phyloP scores from a whole-genome alignment of 2,329 filamentous ascomycete genomes.

The Balansia obtecta region DNA sequence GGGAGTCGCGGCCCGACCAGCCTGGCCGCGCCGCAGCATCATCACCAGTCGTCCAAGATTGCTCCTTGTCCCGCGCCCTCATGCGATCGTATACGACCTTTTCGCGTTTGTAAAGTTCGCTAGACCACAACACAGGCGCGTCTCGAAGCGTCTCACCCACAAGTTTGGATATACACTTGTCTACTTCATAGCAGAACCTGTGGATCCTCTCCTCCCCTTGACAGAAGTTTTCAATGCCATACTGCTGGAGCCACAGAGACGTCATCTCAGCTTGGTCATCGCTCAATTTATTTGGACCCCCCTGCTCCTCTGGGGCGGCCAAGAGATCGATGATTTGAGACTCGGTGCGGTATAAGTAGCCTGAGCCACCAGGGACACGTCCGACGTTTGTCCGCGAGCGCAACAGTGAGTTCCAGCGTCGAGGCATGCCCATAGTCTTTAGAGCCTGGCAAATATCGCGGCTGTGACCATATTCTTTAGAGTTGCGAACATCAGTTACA shows the following conservation, averaged over 20 bases:
- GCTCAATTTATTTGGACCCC: conserved; percentile 88
- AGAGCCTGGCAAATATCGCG: conserved; percentile 76
- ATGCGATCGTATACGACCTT: conserved; percentile 45
- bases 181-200: conserved; percentile 81
- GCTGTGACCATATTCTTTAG: conserved; percentile 75
- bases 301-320: conserved; percentile 69
- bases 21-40: conserved; percentile 37
- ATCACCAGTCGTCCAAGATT: conserved; percentile 30
- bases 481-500: conserved; percentile 84
- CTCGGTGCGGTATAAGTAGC: conserved; percentile 68
- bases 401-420: conserved; percentile 40
- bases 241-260: conserved; percentile 66
- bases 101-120: conserved; percentile 74
- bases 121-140: conserved; percentile 83
- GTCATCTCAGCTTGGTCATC: conserved; percentile 89
- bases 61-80: conserved; percentile 31
- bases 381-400: conserved; percentile 34
- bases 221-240: conserved; percentile 84
- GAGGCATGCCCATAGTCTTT: conserved; percentile 72
- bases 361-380: conserved; percentile 35
- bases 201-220: conserved; percentile 91
- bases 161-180: conserved; percentile 73
- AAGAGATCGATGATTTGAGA: conserved; percentile 79
- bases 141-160: conserved; percentile 76
- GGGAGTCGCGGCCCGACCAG: conserved; percentile 42